These are phyloP conservation scores for Discostella stelligera DNA, from an alignment of 352 stramenopile species.

Conservation along the genomic window DNA sequence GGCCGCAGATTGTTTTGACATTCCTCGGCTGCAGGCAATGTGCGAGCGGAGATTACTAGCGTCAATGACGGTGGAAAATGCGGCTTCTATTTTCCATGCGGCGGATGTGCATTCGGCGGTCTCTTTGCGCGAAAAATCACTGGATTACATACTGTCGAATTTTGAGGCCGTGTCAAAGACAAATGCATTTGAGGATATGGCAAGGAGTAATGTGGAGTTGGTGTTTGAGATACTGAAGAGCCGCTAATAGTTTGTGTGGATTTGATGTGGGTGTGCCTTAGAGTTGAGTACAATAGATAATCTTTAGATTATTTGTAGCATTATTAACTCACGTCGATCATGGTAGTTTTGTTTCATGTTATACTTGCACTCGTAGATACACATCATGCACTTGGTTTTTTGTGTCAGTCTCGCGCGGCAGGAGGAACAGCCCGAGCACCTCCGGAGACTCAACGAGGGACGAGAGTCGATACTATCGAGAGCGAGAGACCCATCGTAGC, in stretches of 20 bases:
- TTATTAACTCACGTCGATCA: neutral
- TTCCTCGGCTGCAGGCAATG: slow-evolving; percentile 83
- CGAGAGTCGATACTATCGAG: no score
- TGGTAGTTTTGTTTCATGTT: no score
- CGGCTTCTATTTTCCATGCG: slow-evolving; percentile 93
- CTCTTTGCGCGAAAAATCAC: slow-evolving; percentile 91
- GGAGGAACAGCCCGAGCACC: no score
- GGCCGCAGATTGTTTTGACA: slow-evolving; percentile 85
- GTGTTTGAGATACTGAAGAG: slow-evolving; percentile 93
- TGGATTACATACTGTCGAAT: slow-evolving; percentile 95
- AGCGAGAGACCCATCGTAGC: no score
- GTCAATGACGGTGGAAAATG: slow-evolving; percentile 94
- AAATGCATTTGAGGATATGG: slow-evolving; percentile 97
- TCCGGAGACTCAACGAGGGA: no score
- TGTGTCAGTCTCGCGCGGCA: no score
- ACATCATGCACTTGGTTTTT: no score
- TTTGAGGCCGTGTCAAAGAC: slow-evolving; percentile 97
- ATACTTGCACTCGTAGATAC: no score
- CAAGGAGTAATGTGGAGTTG: slow-evolving; percentile 95
- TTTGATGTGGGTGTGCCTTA: neutral
- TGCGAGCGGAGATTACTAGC: slow-evolving; percentile 95
- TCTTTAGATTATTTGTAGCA: no score
- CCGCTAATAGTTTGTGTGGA: slow-evolving; percentile 37
- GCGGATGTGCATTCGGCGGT: slow-evolving; percentile 93
- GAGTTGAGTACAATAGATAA: neutral